Base-by-base conservation (phyloP, 129 eudicot species). In the Tagetes erecta region DNA sequence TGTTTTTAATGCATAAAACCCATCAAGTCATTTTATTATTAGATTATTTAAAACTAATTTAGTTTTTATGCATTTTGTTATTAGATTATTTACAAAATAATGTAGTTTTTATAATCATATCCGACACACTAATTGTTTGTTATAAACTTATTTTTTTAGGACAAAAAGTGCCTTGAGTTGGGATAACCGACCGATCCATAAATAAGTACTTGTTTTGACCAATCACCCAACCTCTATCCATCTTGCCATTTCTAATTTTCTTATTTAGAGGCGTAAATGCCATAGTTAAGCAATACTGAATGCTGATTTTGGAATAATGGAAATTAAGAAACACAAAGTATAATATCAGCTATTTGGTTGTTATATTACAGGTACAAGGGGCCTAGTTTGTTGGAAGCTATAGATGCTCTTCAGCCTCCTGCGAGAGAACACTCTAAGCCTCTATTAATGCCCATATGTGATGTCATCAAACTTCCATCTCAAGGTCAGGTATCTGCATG, bases 401-500 rank as follows among this genome's bases (percentile, higher is more conserved):
- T 95, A 57, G 97, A 95, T 81, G 78, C 94, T 70, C 72, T 95
- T 57, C 84, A 81, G 72, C 90, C 92, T 71, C 99, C 97, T 59
- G 65, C 73, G 4, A 88, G 99, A 80, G 96, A 95, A 55, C 88
- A 88, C 72, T 84, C 91, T 0, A 88, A 95, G 83, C 99, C 99
- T 55, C 76, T 91, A 50, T 45, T 89, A 40, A 84, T 95, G 96
- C 99, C 99, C 11, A 85, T 95, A 67, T 88, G 94, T 70, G 99
- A 95, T 80, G 86, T 94, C 55, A 62, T 90, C 50, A 91, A 86
- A 76, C 78, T 89, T 66, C 87, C 83, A 42, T 79, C 99, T 65
- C 97, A 86, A 68, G 96, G 94, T 34, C 99, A 88, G 81, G 90
- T 88, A 46, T 86, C 99, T 30, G 96, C 86, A 41, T 82, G 88